phyloP scores from a whole-genome alignment of 2,329 filamentous ascomycete genomes.

The Graphilbum sp. region DNA sequence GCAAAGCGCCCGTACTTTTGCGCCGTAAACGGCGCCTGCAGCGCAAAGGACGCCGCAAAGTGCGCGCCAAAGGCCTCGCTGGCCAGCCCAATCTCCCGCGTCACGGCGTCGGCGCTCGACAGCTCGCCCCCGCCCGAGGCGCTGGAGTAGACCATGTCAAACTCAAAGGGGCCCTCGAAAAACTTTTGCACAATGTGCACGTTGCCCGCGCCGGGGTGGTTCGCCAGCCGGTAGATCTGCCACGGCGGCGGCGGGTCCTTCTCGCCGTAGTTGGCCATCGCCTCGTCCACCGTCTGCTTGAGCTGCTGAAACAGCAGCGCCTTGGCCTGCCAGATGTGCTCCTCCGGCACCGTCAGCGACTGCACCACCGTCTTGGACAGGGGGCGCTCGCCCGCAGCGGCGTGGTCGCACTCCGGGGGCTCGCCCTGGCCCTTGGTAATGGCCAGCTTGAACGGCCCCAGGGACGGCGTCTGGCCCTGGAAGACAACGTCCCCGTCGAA shows the following conservation, averaged over 20 bases:
- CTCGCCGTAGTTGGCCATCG: conserved; percentile 29
- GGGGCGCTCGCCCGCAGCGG: conserved; percentile 50
- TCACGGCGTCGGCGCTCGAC: conserved; percentile 45
- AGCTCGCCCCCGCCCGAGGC: conserved; percentile 42
- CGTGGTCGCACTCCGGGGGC: conserved; percentile 47
- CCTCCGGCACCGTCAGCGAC: conserved; percentile 48
- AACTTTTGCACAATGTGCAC: conserved; percentile 81
- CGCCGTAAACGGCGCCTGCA: conserved; percentile 58
- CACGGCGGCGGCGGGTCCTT: conserved; percentile 65
- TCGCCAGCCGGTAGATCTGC: conserved; percentile 65
- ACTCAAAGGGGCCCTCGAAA: conserved; percentile 80
- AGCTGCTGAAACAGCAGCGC: conserved; percentile 35
- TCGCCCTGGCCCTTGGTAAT: conserved; percentile 54
- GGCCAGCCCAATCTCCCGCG: conserved; percentile 48
- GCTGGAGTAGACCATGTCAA: conserved; percentile 83
- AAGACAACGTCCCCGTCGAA: conserved; percentile 49
- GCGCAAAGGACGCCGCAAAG: conserved; percentile 56
- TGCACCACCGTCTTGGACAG: conserved; percentile 62
- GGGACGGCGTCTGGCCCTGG: conserved; percentile 48
- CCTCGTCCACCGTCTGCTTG: conserved; percentile 30
- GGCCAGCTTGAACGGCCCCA: conserved; percentile 68
- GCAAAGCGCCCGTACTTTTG: conserved; percentile 64
- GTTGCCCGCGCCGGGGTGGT: conserved; percentile 57
- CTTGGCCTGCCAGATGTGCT: conserved; percentile 75
- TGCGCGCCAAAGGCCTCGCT: conserved; percentile 56